A percentile compares a stretch with the other conserved stretches of the same genome.
These are phyloP conservation scores for Phytophthora melonis DNA, from an alignment of 352 stramenopile genomes.

Conservation along the genomic window DNA sequence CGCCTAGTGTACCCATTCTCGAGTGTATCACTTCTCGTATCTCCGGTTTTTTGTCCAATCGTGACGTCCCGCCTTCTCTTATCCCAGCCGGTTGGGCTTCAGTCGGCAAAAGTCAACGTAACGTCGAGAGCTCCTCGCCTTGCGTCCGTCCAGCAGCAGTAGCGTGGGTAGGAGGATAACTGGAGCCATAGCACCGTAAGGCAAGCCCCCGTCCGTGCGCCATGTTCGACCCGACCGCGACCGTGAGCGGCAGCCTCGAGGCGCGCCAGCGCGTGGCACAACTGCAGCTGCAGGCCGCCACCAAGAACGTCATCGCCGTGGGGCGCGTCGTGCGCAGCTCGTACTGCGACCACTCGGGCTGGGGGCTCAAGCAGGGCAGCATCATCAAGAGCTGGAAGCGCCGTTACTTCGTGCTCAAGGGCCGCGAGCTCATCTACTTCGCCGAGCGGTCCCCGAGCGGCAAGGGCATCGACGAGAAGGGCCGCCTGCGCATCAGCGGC, in stretches of 20 bases:
- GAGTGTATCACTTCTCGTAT: neutral
- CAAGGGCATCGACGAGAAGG: conserved; percentile 85
- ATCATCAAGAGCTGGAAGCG: conserved; percentile 89
- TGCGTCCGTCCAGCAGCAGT: neutral
- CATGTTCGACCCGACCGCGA: conserved; percentile 37
- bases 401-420: conserved; percentile 87
- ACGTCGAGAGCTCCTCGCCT: neutral
- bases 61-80: neutral
- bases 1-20: too few species aligned
- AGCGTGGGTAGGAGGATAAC: too few species aligned
- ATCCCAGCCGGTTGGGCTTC: conserved; percentile 13
- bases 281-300: conserved; percentile 46
- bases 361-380: conserved; percentile 82
- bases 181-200: too few species aligned
- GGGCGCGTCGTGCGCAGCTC: conserved; percentile 57
- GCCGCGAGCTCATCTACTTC: conserved; percentile 83
- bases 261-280: conserved; percentile 40
- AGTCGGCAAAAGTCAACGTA: conserved; percentile 10
- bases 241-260: conserved; percentile 34
- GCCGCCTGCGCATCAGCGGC: conserved; percentile 57
- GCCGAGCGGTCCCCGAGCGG: conserved; percentile 68
- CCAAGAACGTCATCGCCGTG: conserved; percentile 56
- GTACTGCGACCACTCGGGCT: conserved; percentile 84
- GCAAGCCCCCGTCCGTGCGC: neutral
- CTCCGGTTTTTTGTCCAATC: conserved; percentile 8